phyloP scores from a whole-genome alignment of 345 rosid genomes.

The Camelina hispida region DNA sequence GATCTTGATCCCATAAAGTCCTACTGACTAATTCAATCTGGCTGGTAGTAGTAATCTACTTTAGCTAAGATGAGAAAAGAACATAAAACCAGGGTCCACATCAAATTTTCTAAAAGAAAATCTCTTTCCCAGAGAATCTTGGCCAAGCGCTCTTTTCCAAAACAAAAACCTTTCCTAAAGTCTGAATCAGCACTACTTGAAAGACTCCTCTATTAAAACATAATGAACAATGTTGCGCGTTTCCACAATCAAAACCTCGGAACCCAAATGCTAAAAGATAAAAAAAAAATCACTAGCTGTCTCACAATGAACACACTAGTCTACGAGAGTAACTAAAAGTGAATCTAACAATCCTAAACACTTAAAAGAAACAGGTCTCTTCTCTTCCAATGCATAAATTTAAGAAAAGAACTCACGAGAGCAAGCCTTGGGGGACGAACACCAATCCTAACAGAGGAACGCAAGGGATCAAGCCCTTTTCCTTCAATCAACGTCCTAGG shows the following conservation, averaged over 20 bases:
- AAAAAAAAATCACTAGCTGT: constrained; percentile 1
- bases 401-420: constrained; percentile 59
- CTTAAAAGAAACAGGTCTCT: not conserved
- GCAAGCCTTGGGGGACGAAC: constrained; percentile 86
- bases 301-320: constrained; percentile 22
- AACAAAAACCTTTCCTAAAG: not conserved
- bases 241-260: not conserved
- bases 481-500: constrained; percentile 52
- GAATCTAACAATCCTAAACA: constrained; percentile 29
- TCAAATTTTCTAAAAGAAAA: constrained; percentile 9
- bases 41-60: constrained; percentile 12
- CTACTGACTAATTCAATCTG: constrained; percentile 14
- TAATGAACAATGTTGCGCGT: not conserved
- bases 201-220: constrained; percentile 25
- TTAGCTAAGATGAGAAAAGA: constrained; percentile 23
- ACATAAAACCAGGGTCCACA: constrained; percentile 36
- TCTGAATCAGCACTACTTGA: constrained; percentile 3
- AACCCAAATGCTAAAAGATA: constrained; percentile 19
- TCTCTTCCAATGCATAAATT: constrained; percentile 6
- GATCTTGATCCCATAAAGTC: constrained; percentile 3
- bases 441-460: constrained; percentile 62
- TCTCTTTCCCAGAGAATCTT: constrained; percentile 10
- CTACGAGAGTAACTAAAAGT: constrained; percentile 12
- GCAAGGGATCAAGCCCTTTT: constrained; percentile 59
- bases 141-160: constrained; percentile 5